These are phyloP conservation scores for Chrysoporthe austroafricana DNA, from an alignment of 2,329 filamentous ascomycete genomes.

Conservation along the genomic window DNA sequence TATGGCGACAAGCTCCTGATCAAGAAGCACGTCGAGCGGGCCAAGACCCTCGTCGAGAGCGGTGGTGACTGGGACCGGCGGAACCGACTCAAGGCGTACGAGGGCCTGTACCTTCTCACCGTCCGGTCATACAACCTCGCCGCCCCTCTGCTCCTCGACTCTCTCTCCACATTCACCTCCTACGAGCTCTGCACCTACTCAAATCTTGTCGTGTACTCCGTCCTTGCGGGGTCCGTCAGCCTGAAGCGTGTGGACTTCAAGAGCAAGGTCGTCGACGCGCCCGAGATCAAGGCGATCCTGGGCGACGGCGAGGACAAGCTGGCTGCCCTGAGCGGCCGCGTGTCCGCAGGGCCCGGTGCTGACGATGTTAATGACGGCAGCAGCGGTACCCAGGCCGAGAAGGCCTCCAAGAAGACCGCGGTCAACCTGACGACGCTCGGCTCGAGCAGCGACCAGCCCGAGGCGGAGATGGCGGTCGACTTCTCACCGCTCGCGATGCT, in stretches of 20 bases:
- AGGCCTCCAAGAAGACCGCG: slow-evolving; percentile 63
- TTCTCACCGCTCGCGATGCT: slow-evolving; percentile 86
- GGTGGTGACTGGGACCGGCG: slow-evolving; percentile 98
- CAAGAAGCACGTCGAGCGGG: slow-evolving; percentile 91
- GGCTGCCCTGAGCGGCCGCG: slow-evolving; percentile 76
- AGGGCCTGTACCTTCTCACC: slow-evolving; percentile 90
- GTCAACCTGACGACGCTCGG: slow-evolving; percentile 90
- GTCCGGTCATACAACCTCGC: slow-evolving; percentile 88
- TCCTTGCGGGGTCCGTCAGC: slow-evolving; percentile 90
- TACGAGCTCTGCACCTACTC: slow-evolving; percentile 99
- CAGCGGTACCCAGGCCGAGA: slow-evolving; percentile 53
- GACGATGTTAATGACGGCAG: slow-evolving; percentile 74
- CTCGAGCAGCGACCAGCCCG: slow-evolving; percentile 68
- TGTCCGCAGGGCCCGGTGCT: slow-evolving; percentile 79
- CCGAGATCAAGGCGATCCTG: slow-evolving; percentile 96
- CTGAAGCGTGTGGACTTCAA: slow-evolving; percentile 99
- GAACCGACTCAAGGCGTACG: slow-evolving; percentile 98
- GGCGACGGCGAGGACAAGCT: slow-evolving; percentile 89
- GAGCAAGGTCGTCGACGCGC: slow-evolving; percentile 96
- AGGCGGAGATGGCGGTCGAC: slow-evolving; percentile 81
- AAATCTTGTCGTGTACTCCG: slow-evolving; percentile 90
- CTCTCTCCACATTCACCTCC: slow-evolving; percentile 95
- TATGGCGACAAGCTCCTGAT: slow-evolving; percentile 91
- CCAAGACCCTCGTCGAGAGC: slow-evolving; percentile 86
- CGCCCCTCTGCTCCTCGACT: slow-evolving; percentile 92